phyloP scores from a whole-genome alignment of 768 basidiomycete species.

The Strobilomyces confusus region DNA sequence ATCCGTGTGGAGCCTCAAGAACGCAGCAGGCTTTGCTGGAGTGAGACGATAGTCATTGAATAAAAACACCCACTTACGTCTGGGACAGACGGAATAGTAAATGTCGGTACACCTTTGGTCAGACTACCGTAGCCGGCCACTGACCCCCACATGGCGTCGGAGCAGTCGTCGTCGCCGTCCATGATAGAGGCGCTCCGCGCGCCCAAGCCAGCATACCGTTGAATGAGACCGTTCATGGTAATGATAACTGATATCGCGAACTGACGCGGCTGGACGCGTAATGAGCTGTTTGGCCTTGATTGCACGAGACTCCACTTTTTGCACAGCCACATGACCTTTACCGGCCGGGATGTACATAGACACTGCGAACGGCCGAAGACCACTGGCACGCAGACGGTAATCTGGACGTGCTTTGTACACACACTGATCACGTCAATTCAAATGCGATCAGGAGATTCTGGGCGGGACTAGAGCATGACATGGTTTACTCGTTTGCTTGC shows the following conservation, averaged over 20 bases:
- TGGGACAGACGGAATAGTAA: constrained; percentile 66
- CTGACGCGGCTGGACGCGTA: constrained; percentile 36
- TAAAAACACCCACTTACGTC: constrained; percentile 52
- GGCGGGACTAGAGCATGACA: too few relatives aligned
- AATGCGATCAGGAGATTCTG: too few relatives aligned
- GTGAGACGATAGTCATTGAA: constrained; percentile 4
- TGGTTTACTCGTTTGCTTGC: too few relatives aligned
- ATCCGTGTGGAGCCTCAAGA: constrained; percentile 91
- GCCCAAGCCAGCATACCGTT: constrained; percentile 60
- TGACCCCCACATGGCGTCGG: constrained; percentile 79
- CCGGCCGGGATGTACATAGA: too few relatives aligned
- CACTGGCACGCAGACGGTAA: too few relatives aligned
- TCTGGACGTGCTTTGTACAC: too few relatives aligned
- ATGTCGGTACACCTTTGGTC: constrained; percentile 65
- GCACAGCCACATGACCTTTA: too few relatives aligned
- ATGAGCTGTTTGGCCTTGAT: constrained; percentile 18
- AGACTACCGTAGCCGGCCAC: constrained; percentile 77
- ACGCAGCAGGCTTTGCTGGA: constrained; percentile 70
- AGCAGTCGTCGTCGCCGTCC: constrained; percentile 60
- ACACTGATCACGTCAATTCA: too few relatives aligned
- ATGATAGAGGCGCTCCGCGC: constrained; percentile 42
- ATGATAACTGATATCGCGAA: constrained; percentile 18
- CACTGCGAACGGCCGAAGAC: too few relatives aligned
- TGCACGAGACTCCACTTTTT: too few relatives aligned
- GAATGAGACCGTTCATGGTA: constrained; percentile 69